phyloP scores from a whole-genome alignment of 1,284 basidiomycete genomes.

The Chondrostereum purpureum region DNA sequence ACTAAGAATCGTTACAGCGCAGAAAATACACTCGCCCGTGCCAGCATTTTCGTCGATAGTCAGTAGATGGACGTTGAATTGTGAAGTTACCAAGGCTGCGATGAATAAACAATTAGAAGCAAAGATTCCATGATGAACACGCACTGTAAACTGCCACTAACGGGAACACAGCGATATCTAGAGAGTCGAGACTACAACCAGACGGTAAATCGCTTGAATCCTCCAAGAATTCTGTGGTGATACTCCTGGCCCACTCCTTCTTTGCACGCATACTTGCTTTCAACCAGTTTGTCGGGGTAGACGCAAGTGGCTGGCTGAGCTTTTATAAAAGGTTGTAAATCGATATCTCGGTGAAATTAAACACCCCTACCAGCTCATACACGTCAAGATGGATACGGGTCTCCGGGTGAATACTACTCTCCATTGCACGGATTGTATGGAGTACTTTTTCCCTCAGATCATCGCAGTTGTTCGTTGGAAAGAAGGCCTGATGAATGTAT shows the following conservation, averaged over 20 bases:
- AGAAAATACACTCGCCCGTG: not conserved
- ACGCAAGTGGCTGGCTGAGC: not conserved
- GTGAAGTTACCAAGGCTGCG: not conserved
- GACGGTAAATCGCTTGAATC: not conserved
- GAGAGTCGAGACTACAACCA: not conserved
- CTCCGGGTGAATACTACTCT: not conserved
- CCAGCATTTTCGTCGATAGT: not conserved
- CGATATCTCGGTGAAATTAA: not conserved
- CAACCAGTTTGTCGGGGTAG: not conserved
- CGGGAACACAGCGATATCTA: not conserved
- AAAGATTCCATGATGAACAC: not conserved
- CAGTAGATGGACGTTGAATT: not conserved
- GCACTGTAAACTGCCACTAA: not conserved
- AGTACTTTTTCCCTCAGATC: not conserved
- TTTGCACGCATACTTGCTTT: not conserved
- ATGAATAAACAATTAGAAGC: not conserved
- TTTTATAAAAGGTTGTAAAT: not conserved
- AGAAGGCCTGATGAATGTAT: not conserved
- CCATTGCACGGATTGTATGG: not conserved
- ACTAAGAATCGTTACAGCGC: not conserved
- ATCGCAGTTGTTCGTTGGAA: not conserved
- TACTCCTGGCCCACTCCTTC: not conserved
- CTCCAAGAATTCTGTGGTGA: not conserved
- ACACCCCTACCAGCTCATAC: not conserved
- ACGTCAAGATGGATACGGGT: not conserved